phyloP scores from a whole-genome alignment of 179 eudicot genomes.

The Dionaea muscipula region DNA sequence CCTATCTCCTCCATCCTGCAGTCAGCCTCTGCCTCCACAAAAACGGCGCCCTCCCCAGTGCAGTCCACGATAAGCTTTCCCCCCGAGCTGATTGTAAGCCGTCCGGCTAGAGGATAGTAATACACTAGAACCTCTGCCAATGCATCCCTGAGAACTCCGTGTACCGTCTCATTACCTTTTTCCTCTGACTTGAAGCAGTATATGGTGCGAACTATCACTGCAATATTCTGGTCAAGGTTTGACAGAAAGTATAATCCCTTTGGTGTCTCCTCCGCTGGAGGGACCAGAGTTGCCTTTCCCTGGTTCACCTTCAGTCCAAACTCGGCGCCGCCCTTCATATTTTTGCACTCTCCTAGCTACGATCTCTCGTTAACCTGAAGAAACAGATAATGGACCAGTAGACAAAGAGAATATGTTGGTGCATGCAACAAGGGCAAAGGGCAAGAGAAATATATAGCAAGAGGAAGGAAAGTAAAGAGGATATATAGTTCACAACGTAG shows the following conservation, averaged over 20 bases:
- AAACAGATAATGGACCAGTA: background rate
- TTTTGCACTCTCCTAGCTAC: conserved; percentile 1
- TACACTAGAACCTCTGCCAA: conserved; percentile 29
- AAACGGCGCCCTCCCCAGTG: conserved; percentile 34
- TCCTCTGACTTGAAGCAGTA: conserved; percentile 33
- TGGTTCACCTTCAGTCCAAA: conserved; percentile 18
- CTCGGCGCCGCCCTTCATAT: background rate
- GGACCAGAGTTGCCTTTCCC: conserved; percentile 22
- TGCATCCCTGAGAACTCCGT: conserved; percentile 22
- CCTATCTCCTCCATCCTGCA: conserved; percentile 31
- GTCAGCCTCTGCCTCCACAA: conserved; percentile 43
- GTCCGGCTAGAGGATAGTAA: conserved; percentile 38
- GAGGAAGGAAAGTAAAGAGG: too few relatives aligned
- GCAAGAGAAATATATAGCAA: background rate
- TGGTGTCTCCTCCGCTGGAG: conserved; percentile 25
- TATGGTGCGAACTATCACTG: conserved; percentile 29
- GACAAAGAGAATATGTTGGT: background rate
- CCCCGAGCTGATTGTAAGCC: conserved; percentile 27
- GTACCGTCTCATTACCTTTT: conserved; percentile 21
- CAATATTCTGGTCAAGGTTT: conserved; percentile 42
- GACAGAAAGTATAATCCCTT: conserved; percentile 38
- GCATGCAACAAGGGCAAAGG: background rate
- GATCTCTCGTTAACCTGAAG: background rate
- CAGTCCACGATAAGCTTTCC: conserved; percentile 41
- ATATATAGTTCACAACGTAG: too few relatives aligned